phyloP scores from a whole-genome alignment of 139 green algal species.

The Tetraselmis chui region DNA sequence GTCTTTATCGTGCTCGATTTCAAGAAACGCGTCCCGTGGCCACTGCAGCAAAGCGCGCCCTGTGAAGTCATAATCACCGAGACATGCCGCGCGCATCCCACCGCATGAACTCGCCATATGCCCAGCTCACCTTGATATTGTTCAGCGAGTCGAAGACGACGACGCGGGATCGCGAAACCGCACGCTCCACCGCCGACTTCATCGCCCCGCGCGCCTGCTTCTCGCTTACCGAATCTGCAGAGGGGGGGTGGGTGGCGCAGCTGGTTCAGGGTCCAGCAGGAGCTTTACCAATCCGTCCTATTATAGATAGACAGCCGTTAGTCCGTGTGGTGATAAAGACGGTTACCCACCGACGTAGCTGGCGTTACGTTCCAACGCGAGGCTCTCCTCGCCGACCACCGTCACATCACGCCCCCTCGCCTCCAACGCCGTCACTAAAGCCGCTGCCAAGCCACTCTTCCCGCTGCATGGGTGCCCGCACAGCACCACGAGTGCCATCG shows the following conservation, averaged over 20 bases:
- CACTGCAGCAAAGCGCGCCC: too few species aligned
- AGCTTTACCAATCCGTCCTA: too few species aligned
- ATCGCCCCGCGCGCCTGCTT: conserved; percentile 74
- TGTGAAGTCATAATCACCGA: too few species aligned
- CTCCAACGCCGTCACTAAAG: neutral
- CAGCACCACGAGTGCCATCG: neutral
- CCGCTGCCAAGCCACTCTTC: neutral
- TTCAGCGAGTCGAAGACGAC: conserved; percentile 91
- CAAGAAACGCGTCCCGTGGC: too few species aligned
- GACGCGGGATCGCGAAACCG: conserved; percentile 35
- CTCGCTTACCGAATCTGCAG: conserved; percentile 54
- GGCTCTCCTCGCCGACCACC: neutral
- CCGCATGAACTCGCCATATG: too few species aligned
- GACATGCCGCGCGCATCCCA: too few species aligned
- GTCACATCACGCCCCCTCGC: neutral
- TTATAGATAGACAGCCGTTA: too few species aligned
- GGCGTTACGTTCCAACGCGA: neutral
- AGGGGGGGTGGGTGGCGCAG: too few species aligned
- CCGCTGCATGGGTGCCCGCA: neutral
- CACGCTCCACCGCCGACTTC: conserved; percentile 63
- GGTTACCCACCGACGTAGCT: neutral
- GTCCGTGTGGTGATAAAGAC: too few species aligned
- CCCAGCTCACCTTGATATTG: conserved; percentile 79
- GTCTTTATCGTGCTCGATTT: too few species aligned
- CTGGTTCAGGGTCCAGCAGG: too few species aligned